Base-by-base conservation (phyloP, 1,284 basidiomycete genomes). In the Heterobasidion occidentale region DNA sequence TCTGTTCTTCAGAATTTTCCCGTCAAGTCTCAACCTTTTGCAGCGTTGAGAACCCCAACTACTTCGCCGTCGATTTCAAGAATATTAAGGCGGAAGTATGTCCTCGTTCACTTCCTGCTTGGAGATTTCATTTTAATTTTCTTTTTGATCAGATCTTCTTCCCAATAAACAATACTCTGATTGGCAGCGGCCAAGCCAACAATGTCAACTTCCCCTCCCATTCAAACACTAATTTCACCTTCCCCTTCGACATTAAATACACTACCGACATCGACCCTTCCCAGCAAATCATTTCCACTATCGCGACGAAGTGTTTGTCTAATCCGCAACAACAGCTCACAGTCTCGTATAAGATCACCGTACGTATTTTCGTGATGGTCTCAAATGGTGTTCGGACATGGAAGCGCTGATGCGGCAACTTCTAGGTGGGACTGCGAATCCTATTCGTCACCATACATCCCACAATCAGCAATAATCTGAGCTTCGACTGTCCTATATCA, bases 41-140 rank as follows among this genome's bases (percentile, higher is more conserved):
- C 63, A 93, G 90, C 51, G 89, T 94, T 57, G 72, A 76, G 63
- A 95, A 95, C 67, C 93, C 92, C 36, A 94, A 94, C 68, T 94
- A 86, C 74, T 94, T 95, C 70, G 72, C 78, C 12, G 87, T 90
- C 20, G 76, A 79, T 53, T 83, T 95, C 69, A 79, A 80, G 57
- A 75, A 81, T 56, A 84, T 94, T 64, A 76, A 79, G 46, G 88
- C 87, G 6, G 72, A 85, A 51, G 84, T 88, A 56, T 51, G 65
- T 35, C 44, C 45, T 60, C 45, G 66, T 20, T 55, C 8, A 20
- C 46, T 34, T 17, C 20, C 36, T 55, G 11, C 50, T n/a, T 14
- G 46, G 44, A 34, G 19, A 33, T 49, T 50, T 61, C 52, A 46
- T 58, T 58, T 7, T 34, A 15, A 33, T 36, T 45, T 38, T 6